phyloP scores from a whole-genome alignment of 225 moss, liverwort and hornwort genomes.

The Bryum argenteum region DNA sequence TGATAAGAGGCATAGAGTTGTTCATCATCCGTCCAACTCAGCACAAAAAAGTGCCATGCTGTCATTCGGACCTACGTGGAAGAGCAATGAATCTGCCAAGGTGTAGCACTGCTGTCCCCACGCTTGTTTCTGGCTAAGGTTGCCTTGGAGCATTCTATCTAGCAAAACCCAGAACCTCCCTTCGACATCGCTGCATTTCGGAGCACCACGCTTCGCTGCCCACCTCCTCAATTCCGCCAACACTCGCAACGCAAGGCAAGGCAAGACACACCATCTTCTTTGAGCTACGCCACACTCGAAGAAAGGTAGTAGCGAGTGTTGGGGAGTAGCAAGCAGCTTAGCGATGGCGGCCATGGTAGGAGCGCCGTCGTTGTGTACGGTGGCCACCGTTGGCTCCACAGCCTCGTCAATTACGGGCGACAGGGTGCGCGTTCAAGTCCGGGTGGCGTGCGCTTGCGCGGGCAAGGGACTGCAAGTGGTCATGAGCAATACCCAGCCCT shows the following conservation, averaged over 20 bases:
- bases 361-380: slow-evolving; percentile 56
- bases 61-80: neutral
- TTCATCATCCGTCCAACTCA: slow-evolving; percentile 27
- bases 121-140: slow-evolving; percentile 43
- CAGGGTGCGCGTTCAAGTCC: slow-evolving; percentile 31
- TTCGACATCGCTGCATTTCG: neutral
- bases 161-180: slow-evolving; percentile 41
- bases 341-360: slow-evolving; percentile 50
- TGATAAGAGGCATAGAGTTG: no score
- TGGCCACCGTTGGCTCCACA: slow-evolving; percentile 8
- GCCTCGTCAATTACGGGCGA: slow-evolving; percentile 29
- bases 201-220: neutral
- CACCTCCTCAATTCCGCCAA: neutral
- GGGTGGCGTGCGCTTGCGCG: slow-evolving; percentile 1
- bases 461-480: slow-evolving; percentile 31
- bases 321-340: neutral
- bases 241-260: neutral
- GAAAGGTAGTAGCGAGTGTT: neutral
- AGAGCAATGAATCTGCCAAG: slow-evolving; percentile 14
- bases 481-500: slow-evolving; percentile 32
- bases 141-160: slow-evolving; percentile 12
- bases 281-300: neutral
- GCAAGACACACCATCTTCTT: neutral
- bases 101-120: slow-evolving; percentile 38
- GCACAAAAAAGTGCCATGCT: slow-evolving; percentile 14